Evolutionary conservation across 225 moss, liverwort and hornwort species (phyloP).

Genomic region (Pseudoscleropodium purum): DNA sequence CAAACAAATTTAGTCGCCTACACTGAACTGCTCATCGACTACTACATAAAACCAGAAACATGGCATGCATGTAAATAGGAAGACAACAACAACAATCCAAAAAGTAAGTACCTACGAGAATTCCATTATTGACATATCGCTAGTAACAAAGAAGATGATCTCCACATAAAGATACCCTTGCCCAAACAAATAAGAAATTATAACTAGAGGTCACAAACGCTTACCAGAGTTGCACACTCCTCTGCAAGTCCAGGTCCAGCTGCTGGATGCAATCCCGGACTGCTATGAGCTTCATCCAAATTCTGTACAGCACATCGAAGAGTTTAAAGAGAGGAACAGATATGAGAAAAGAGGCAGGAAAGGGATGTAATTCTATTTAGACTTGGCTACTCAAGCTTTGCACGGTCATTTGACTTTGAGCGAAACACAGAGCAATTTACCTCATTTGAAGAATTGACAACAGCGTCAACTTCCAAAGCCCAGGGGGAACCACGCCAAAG

Average conservation of each 20-base stretch:
- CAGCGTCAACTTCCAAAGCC: conserved; percentile 91
- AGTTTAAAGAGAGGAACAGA: neutral
- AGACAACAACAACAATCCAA: neutral
- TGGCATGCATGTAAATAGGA: neutral
- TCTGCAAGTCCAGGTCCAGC: conserved; percentile 98
- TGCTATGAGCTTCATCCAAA: conserved; percentile 92
- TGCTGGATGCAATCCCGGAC: conserved; percentile 90
- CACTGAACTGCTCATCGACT: neutral
- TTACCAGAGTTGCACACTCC: conserved; percentile 90
- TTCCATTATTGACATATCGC: neutral
- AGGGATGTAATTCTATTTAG: neutral
- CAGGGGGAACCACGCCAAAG: conserved; percentile 92
- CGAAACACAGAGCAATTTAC: conserved; percentile 14
- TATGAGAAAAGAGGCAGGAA: neutral
- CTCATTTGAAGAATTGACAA: conserved; percentile 97
- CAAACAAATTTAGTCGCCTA: neutral
- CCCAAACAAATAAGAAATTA: neutral
- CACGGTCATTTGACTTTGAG: neutral
- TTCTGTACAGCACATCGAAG: conserved; percentile 41
- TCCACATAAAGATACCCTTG: neutral
- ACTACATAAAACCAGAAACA: neutral
- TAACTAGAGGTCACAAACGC: neutral
- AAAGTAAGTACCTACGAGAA: neutral
- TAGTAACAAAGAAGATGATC: neutral
- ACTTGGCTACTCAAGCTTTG: neutral